phyloP scores from a whole-genome alignment of 1,139 yeast genomes.

The Protomyces lactucae-debilis region DNA sequence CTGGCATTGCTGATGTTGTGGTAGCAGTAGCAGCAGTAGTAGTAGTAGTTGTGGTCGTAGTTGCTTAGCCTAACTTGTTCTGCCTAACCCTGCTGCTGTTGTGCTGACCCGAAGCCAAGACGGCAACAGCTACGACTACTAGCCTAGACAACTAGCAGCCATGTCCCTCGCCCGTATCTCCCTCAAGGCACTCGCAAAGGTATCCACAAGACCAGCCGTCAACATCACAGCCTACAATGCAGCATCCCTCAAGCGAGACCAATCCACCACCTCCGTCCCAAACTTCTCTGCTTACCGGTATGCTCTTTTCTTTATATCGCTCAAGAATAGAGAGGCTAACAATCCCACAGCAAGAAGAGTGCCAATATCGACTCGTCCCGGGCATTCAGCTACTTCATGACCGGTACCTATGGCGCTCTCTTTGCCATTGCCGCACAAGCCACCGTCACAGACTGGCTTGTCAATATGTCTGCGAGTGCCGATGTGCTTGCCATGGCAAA shows the following conservation, averaged over 20 bases:
- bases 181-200: slow-evolving; percentile 25
- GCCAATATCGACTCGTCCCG: slow-evolving; percentile 54
- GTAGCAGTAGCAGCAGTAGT: too few relatives aligned
- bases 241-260: slow-evolving; percentile 11
- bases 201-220: slow-evolving; percentile 2
- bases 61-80: too few relatives aligned
- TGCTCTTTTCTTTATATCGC: not conserved
- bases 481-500: slow-evolving; percentile 99
- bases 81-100: not conserved
- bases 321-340: not conserved
- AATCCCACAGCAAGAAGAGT: slow-evolving; percentile 14
- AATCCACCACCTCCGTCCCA: slow-evolving; percentile 26
- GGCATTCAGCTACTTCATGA: slow-evolving; percentile 93
- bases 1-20: slow-evolving; percentile 6
- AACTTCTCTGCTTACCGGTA: slow-evolving; percentile 30
- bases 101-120: not conserved
- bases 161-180: slow-evolving; percentile 19
- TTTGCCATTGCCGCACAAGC: slow-evolving; percentile 97
- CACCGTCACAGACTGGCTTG: slow-evolving; percentile 78
- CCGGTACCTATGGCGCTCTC: slow-evolving; percentile 90
- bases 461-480: slow-evolving; percentile 95
- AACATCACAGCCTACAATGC: slow-evolving; percentile 9
- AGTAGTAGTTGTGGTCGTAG: too few relatives aligned
- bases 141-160: not conserved
- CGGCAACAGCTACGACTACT: not conserved